Evolutionary conservation across 1,139 yeast species (phyloP), one percentile per base, ranked within the genome.

Genomic region (Taphrina pruni): DNA sequence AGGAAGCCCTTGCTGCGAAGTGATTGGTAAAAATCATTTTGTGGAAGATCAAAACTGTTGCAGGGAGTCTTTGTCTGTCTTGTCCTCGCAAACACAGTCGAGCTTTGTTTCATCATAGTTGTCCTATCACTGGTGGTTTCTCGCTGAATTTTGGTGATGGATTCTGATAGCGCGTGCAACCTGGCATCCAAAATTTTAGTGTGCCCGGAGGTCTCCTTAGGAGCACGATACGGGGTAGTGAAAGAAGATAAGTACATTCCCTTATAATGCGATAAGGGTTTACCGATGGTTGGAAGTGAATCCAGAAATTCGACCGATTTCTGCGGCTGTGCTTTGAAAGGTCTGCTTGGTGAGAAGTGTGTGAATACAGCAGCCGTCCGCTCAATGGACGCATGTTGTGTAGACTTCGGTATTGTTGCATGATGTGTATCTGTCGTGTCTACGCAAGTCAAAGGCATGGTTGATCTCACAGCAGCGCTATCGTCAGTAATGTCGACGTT

Each of bases 91-190:
- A 7, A 17, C 6, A 45, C 20, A n/a, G 48, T 7, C 48, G 20
- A 45, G 20, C 12, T 45, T 45, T 12, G 20, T 17, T 45, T 45
- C n/a, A 20, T 7, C 20, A 17, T 14, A 17, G 8, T n/a, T 6
- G 20, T n/a, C 48, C n/a, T 45, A 2, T 45, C 20, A 45, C 48
- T 14, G 48, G 17, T 45, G n/a, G 48, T n/a, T 12, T 12, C 48
- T n/a, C n/a, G 20, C 48, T 45, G 48, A n/a, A 45, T 45, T 45
- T 45, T 45, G 8, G 48, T 14, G 48, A 45, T 45, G 4, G 48
- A 45, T 7, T n/a, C 48, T 1, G 48, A 45, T 6, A 45, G 20
- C n/a, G 48, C 48, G 48, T 45, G n/a, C 48, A 45, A 12, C n/a
- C 20, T 45, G 48, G 12, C 20, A 45, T 45, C 48, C 8, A 45